Evolutionary conservation across 208 protist genomes (phyloP).

Genomic region (Leishmania lainsoni): DNA sequence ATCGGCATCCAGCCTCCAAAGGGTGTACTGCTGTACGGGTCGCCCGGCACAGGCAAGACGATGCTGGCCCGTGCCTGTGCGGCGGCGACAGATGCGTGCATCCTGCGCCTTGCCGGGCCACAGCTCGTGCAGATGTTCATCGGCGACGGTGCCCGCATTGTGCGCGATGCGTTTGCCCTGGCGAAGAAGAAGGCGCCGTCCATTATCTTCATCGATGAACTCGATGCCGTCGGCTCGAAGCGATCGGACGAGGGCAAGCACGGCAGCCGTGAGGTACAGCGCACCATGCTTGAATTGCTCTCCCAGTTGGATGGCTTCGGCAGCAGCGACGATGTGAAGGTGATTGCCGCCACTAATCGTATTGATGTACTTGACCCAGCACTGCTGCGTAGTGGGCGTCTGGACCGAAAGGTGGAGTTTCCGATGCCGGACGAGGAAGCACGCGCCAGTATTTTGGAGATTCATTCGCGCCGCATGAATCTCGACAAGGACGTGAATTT

Average conservation of each 20-base stretch:
- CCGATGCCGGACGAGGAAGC: constrained; percentile 99
- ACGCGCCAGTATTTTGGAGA: constrained; percentile 98
- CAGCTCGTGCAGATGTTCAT: constrained; percentile 99
- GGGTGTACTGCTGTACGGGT: constrained; percentile 97
- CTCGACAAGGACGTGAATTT: constrained; percentile 97
- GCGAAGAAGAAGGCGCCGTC: constrained; percentile 99
- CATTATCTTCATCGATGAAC: constrained; percentile 99
- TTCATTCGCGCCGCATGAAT: constrained; percentile 99
- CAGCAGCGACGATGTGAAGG: constrained; percentile 97
- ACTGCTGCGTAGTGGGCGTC: constrained; percentile 98
- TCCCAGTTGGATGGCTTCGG: constrained; percentile 99
- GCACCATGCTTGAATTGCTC: constrained; percentile 99
- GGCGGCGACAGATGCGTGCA: constrained; percentile 98
- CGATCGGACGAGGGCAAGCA: constrained; percentile 97
- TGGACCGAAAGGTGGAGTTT: constrained; percentile 99
- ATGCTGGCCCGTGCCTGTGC: constrained; percentile 99
- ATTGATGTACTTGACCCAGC: constrained; percentile 99
- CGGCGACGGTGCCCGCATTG: constrained; percentile 99
- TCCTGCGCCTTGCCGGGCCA: constrained; percentile 99
- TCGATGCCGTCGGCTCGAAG: constrained; percentile 99
- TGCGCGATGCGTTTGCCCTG: constrained; percentile 99
- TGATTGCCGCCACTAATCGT: constrained; percentile 99
- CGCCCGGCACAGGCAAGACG: constrained; percentile 98
- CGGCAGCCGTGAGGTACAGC: constrained; percentile 98
- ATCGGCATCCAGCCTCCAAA: constrained; percentile 99